Evolutionary conservation across 129 eudicot genomes (phyloP).

Genomic region (Glebionis coronaria): DNA sequence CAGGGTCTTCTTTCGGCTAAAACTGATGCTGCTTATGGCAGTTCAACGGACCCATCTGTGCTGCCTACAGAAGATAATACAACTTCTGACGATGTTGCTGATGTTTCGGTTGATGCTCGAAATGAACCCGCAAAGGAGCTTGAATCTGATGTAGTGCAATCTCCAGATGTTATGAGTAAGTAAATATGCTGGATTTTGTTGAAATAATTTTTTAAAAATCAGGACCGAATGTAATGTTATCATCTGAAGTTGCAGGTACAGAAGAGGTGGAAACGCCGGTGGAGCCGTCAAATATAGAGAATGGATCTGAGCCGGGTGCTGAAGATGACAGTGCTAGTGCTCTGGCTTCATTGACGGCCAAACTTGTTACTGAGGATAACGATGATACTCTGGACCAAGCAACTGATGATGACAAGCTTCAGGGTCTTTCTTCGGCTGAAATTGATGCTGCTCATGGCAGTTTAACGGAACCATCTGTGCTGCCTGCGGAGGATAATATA

Average conservation of each 20-base stretch:
- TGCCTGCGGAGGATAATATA: not conserved
- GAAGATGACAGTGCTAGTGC: constrained; percentile 1
- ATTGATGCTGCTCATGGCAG: constrained; percentile 11
- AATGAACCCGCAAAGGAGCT: constrained; percentile 2
- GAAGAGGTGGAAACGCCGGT: constrained; percentile 21
- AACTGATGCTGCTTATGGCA: constrained; percentile 9
- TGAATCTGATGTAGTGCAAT: not conserved
- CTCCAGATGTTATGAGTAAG: constrained; percentile 25
- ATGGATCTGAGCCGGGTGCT: not conserved
- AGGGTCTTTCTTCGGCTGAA: not conserved
- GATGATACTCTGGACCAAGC: not conserved
- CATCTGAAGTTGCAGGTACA: constrained; percentile 21
- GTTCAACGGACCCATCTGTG: not conserved
- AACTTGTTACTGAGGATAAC: constrained; percentile 12
- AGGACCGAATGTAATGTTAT: not conserved
- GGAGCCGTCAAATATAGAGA: not conserved
- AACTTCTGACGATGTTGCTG: not conserved
- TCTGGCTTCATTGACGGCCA: not conserved
- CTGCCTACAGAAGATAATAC: not conserved
- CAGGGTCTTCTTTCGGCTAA: not conserved
- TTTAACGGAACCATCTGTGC: constrained; percentile 4
- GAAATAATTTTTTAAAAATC: not conserved
- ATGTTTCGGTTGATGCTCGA: not conserved
- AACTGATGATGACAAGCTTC: not conserved
- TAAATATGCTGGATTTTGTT: not conserved